Conservation (phyloP, 805 yeast genomes). For the Kodamaea jinghongensis region DNA sequence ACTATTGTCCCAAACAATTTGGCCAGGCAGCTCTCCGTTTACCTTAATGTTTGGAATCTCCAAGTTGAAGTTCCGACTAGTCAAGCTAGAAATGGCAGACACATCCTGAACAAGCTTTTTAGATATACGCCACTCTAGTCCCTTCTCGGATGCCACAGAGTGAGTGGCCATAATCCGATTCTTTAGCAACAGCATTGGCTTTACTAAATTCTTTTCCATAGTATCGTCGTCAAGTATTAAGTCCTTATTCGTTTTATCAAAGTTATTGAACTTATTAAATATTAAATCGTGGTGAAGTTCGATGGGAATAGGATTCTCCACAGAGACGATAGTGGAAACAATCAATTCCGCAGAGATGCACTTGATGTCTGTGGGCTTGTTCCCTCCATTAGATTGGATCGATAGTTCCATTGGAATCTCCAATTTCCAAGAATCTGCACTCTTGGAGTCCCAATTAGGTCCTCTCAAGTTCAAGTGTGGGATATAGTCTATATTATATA, state of each 20-base stretch:
- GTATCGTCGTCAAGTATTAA: no score
- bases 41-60: no score
- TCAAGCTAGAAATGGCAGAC: no score
- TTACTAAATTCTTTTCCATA: no score
- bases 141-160: no score
- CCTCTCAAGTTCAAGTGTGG: constrained; percentile 16
- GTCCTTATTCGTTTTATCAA: neutral
- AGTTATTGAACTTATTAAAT: constrained; percentile 17
- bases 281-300: constrained; percentile 37
- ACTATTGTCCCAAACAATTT: no score
- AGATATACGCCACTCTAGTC: no score
- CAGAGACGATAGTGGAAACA: constrained; percentile 28
- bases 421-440: constrained; percentile 20
- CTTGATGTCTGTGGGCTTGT: constrained; percentile 14
- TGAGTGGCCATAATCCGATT: no score
- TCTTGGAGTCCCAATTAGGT: constrained; percentile 1
- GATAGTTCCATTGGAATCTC: constrained; percentile 24
- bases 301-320: constrained; percentile 34
- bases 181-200: no score
- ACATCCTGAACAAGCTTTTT: no score
- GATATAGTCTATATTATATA: constrained; percentile 17
- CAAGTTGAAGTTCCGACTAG: no score
- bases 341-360: constrained; percentile 27
- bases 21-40: no score
- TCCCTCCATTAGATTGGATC: constrained; percentile 3